These are phyloP conservation scores for Monosporozyma solicola DNA, from an alignment of 805 yeast genomes.

Conservation along the genomic window DNA sequence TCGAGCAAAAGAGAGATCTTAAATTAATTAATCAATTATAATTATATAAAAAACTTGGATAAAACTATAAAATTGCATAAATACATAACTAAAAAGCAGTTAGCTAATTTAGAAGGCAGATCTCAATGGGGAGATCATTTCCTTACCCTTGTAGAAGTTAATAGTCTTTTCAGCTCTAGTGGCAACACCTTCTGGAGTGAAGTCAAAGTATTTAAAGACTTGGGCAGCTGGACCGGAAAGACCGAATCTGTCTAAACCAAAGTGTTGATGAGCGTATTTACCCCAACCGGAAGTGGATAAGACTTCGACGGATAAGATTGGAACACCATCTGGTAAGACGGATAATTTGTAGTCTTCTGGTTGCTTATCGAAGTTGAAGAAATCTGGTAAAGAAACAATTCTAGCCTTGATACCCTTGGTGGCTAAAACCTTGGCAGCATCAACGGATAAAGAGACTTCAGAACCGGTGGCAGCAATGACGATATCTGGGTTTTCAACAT, in stretches of 20 bases:
- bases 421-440: conserved; percentile 64
- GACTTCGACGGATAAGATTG: conserved; percentile 90
- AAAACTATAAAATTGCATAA: not conserved
- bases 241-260: conserved; percentile 94
- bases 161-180: conserved; percentile 72
- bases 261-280: conserved; percentile 91
- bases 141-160: conserved; percentile 72
- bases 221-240: conserved; percentile 86
- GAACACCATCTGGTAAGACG: conserved; percentile 91
- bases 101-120: conserved; percentile 38
- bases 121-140: conserved; percentile 66
- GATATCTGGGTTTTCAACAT: conserved; percentile 52
- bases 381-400: conserved; percentile 90
- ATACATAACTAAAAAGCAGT: not conserved
- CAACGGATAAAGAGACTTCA: conserved; percentile 74
- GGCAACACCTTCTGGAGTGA: conserved; percentile 90
- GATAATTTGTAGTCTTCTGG: conserved; percentile 67
- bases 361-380: conserved; percentile 82
- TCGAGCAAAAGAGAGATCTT: too few relatives aligned
- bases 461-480: conserved; percentile 90
- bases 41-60: not conserved
- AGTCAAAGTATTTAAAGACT: conserved; percentile 76
- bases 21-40: too few relatives aligned
- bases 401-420: conserved; percentile 49
- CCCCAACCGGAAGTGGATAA: conserved; percentile 88